These are phyloP conservation scores for Triticum turgidum DNA, from an alignment of 176 grass and related monocot species.

Conservation along the genomic window DNA sequence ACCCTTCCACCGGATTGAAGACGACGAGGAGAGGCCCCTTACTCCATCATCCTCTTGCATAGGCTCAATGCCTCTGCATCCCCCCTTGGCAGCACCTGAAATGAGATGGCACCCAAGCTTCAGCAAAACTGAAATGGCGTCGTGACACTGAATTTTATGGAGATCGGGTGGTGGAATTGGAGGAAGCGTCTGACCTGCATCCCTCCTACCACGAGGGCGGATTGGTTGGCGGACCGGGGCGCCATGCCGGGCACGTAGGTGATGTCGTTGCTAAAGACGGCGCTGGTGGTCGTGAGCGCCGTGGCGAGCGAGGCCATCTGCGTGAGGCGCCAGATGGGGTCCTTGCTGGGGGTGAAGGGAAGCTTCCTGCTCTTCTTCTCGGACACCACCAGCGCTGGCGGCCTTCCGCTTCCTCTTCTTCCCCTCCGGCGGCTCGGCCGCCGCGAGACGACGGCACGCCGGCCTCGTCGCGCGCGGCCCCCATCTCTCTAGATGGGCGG, in stretches of 20 bases:
- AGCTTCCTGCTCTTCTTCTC: too few relatives aligned
- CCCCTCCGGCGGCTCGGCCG: neutral
- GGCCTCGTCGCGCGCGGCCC: too few relatives aligned
- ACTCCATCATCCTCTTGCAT: too few relatives aligned
- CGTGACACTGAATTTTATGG: neutral
- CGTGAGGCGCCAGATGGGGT: slow-evolving; percentile 50
- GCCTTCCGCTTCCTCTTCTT: slow-evolving; percentile 12
- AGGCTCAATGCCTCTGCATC: too few relatives aligned
- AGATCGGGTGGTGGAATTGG: neutral
- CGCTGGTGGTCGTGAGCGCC: slow-evolving; percentile 34
- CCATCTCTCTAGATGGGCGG: too few relatives aligned
- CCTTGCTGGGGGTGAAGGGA: slow-evolving; percentile 34
- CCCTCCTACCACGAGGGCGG: slow-evolving; percentile 60
- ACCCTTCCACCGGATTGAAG: too few relatives aligned
- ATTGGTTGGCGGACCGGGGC: slow-evolving; percentile 55
- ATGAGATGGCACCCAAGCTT: neutral
- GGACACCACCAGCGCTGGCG: too few relatives aligned
- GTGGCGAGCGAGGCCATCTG: too few relatives aligned
- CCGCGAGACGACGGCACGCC: neutral
- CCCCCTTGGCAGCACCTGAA: neutral
- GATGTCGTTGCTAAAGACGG: slow-evolving; percentile 61
- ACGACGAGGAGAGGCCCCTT: too few relatives aligned
- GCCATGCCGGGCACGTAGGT: slow-evolving; percentile 48
- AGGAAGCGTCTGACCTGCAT: slow-evolving; percentile 52
- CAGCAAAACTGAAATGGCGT: neutral